These are phyloP conservation scores for Collybia sp. DNA, from an alignment of 768 basidiomycete species.

Conservation along the genomic window DNA sequence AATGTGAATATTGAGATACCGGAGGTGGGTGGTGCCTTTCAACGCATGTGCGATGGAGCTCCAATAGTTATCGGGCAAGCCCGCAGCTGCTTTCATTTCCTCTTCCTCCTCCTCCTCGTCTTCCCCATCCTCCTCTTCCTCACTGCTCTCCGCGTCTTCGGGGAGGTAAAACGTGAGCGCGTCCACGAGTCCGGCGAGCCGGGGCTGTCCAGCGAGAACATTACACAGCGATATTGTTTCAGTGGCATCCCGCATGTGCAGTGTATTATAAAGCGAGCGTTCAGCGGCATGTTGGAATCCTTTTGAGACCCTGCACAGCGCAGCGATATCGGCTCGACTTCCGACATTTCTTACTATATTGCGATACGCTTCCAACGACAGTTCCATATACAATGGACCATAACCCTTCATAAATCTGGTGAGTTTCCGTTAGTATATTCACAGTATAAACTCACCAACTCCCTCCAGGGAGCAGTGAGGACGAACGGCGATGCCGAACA, in stretches of 20 bases:
- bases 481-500: slow-evolving; percentile 11
- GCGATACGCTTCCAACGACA: slow-evolving; percentile 55
- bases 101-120: slow-evolving; percentile 17
- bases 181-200: slow-evolving; percentile 48
- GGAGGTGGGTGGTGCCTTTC: slow-evolving; percentile 38
- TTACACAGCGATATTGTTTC: slow-evolving; percentile 40
- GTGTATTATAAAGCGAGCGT: slow-evolving; percentile 53
- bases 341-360: slow-evolving; percentile 49
- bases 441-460: slow-evolving; percentile 20
- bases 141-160: slow-evolving; percentile 22
- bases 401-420: slow-evolving; percentile 25
- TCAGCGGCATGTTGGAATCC: slow-evolving; percentile 52
- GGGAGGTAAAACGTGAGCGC: slow-evolving; percentile 46
- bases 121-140: slow-evolving; percentile 22
- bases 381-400: slow-evolving; percentile 47
- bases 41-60: slow-evolving; percentile 42
- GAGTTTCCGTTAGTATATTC: neutral
- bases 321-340: slow-evolving; percentile 48
- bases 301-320: slow-evolving; percentile 55
- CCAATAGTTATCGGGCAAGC: slow-evolving; percentile 43
- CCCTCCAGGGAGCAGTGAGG: slow-evolving; percentile 14
- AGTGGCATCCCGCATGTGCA: slow-evolving; percentile 38
- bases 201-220: slow-evolving; percentile 38
- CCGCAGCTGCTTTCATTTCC: slow-evolving; percentile 5
- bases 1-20: slow-evolving; percentile 48